phyloP scores from a whole-genome alignment of 345 rosid species.

The Moricandia arvensis region DNA sequence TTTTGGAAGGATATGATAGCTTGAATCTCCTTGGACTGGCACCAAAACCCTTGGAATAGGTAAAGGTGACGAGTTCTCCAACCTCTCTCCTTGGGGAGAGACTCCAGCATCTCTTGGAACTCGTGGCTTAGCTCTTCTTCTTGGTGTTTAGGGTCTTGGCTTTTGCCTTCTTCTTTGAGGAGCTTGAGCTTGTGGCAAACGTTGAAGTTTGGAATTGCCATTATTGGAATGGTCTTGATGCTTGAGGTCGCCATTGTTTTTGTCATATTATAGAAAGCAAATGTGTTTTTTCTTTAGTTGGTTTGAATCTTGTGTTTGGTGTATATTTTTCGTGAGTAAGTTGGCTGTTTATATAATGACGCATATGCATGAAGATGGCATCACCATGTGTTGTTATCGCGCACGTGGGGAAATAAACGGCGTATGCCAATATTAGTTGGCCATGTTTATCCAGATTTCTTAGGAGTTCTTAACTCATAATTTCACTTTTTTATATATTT shows the following conservation, averaged over 20 bases:
- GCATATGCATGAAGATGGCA: slow-evolving; percentile 29
- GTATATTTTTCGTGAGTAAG: slow-evolving; percentile 7
- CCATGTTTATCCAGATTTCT: no score
- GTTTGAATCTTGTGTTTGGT: slow-evolving; percentile 10
- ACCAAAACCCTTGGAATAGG: slow-evolving; percentile 69
- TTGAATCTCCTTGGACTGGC: slow-evolving; percentile 61
- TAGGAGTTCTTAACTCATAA: no score
- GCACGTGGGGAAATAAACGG: slow-evolving; percentile 25
- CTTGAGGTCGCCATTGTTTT: slow-evolving; percentile 37
- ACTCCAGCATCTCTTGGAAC: slow-evolving; percentile 49
- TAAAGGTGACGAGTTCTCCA: slow-evolving; percentile 67
- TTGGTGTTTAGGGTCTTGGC: neutral
- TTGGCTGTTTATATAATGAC: slow-evolving; percentile 35
- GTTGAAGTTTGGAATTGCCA: slow-evolving; percentile 20
- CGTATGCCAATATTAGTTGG: slow-evolving; percentile 9
- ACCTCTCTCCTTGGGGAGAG: slow-evolving; percentile 63
- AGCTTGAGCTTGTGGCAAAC: slow-evolving; percentile 30
- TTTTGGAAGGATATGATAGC: slow-evolving; percentile 48
- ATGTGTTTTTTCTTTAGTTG: neutral
- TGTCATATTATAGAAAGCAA: neutral
- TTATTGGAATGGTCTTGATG: slow-evolving; percentile 15
- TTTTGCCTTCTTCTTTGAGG: slow-evolving; percentile 12
- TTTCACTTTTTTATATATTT: no score
- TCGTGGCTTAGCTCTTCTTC: slow-evolving; percentile 44
- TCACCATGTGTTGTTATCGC: neutral